Percentiles rank a stretch among this genome's conserved stretches.
Conservation (phyloP, 2,329 filamentous ascomycete genomes). For the Calonectria fujianensis region DNA sequence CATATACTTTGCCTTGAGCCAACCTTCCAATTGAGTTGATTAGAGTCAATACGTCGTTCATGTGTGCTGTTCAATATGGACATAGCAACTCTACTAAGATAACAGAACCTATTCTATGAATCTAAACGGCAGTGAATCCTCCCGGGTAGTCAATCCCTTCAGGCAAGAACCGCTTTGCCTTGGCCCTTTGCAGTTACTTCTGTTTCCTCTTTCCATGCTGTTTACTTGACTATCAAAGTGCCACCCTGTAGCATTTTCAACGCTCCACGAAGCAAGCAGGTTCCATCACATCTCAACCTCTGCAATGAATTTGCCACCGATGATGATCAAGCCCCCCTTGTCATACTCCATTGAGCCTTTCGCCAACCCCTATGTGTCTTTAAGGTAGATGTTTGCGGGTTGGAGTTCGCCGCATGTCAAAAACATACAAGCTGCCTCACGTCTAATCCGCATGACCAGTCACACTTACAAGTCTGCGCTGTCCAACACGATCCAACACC, state of each 20-base stretch:
- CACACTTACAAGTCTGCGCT: background rate
- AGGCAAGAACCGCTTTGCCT: conserved; percentile 32
- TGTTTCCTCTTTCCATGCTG: conserved; percentile 27
- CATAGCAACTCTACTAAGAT: background rate
- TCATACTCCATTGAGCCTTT: background rate
- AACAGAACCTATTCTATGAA: background rate
- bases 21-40: background rate
- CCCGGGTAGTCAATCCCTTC: conserved; percentile 28
- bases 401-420: background rate
- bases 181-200: conserved; percentile 18
- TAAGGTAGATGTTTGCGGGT: background rate
- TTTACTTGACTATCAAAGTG: conserved; percentile 16
- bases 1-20: conserved; percentile 53
- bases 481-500: background rate
- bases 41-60: background rate
- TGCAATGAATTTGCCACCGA: background rate
- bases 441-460: background rate
- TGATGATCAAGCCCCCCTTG: background rate
- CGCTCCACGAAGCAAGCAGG: background rate
- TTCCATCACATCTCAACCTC: background rate
- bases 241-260: conserved; percentile 22
- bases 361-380: background rate
- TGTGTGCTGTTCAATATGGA: background rate
- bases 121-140: conserved; percentile 17
- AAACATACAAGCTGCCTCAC: background rate